Percentiles rank a stretch among this genome's conserved stretches.
Conservation (phyloP, 1,284 basidiomycete species). For the Phylloboletellus chloephorus region DNA sequence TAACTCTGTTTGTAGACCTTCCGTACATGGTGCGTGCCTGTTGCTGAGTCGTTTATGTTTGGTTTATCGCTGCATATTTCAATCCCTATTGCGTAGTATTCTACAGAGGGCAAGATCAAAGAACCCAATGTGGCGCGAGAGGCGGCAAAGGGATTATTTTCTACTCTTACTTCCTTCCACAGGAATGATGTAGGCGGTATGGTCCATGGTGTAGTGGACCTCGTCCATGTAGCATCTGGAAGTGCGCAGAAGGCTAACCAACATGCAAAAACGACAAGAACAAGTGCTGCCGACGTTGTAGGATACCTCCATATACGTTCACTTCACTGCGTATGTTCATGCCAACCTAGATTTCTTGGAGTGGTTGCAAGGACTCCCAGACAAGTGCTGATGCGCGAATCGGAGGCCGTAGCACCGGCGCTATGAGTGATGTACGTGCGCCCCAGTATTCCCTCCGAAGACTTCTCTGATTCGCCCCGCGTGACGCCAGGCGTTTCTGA, state of each 20-base stretch:
- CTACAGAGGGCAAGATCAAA: constrained; percentile 90
- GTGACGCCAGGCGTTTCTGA: constrained; percentile 66
- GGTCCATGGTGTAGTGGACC: constrained; percentile 42
- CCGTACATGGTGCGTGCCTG: constrained; percentile 49
- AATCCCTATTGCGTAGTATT: constrained; percentile 50
- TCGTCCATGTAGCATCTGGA: constrained; percentile 41
- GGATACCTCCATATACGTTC: constrained; percentile 19
- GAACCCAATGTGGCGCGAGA: constrained; percentile 81
- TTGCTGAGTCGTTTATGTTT: neutral
- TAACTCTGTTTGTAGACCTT: constrained; percentile 38
- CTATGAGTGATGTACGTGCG: constrained; percentile 70
- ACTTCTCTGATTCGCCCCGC: neutral
- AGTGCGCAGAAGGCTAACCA: constrained; percentile 53
- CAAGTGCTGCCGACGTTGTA: constrained; percentile 69
- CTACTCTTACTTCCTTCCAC: constrained; percentile 66
- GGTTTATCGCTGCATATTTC: neutral
- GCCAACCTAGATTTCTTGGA: constrained; percentile 62
- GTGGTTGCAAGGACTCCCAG: constrained; percentile 90
- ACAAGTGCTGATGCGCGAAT: constrained; percentile 88
- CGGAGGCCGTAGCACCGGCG: constrained; percentile 79
- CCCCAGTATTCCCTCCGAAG: neutral
- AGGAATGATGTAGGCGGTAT: constrained; percentile 75
- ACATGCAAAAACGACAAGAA: constrained; percentile 61
- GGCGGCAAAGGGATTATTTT: constrained; percentile 71
- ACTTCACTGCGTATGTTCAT: neutral